These are phyloP conservation scores for Beauveria asiatica DNA, from an alignment of 2,329 filamentous ascomycete species.

Conservation along the genomic window DNA sequence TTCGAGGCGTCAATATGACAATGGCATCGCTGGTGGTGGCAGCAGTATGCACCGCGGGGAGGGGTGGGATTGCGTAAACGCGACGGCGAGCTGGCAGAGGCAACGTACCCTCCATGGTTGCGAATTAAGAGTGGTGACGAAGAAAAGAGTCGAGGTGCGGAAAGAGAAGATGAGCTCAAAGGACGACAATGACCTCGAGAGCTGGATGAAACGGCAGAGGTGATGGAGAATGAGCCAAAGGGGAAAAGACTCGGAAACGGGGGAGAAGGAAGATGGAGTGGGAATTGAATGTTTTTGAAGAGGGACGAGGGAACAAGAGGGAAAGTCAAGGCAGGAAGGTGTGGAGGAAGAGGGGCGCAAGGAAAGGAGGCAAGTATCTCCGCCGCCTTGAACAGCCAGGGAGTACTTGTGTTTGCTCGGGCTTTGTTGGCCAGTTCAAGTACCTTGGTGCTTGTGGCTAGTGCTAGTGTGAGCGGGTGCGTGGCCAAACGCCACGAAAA, in stretches of 20 bases:
- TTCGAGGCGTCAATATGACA: conserved; percentile 9
- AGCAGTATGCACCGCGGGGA: background rate
- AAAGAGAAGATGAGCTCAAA: conserved; percentile 16
- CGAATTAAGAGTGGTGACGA: conserved; percentile 31
- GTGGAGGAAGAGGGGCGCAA: conserved; percentile 10
- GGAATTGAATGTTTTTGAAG: conserved; percentile 13
- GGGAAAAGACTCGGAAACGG: conserved; percentile 8
- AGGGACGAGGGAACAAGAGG: background rate
- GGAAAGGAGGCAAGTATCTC: conserved; percentile 12
- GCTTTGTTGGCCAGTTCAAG: background rate
- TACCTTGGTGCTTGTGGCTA: background rate
- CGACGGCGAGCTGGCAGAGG: conserved; percentile 20
- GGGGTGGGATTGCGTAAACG: conserved; percentile 17
- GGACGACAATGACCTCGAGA: conserved; percentile 16
- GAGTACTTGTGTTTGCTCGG: background rate
- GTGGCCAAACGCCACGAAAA: background rate
- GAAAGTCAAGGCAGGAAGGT: conserved; percentile 10
- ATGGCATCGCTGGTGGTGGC: conserved; percentile 13
- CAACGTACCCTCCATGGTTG: conserved; percentile 49
- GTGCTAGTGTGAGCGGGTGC: background rate
- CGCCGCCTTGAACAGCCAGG: background rate
- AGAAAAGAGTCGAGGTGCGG: conserved; percentile 14
- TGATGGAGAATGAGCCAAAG: conserved; percentile 14
- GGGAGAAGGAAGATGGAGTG: conserved; percentile 7
- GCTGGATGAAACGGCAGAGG: conserved; percentile 8